Conservation (phyloP, 2,329 filamentous ascomycete species). For the Blastomyces emzantsi region DNA sequence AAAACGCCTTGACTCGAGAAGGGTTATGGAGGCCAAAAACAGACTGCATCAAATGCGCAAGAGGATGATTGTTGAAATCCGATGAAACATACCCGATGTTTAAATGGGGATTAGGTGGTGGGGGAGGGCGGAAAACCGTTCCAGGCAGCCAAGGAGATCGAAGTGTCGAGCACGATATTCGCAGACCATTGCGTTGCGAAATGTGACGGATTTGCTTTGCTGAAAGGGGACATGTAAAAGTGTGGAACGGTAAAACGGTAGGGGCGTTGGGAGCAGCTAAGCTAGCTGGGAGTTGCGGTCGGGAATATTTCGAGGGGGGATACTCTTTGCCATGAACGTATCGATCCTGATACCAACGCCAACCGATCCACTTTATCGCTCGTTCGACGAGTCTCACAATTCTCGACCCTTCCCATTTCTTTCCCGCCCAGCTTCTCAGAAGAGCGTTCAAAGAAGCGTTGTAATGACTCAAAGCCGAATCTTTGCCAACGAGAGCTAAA, state of each 20-base stretch:
- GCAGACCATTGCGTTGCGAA: constrained; percentile 85
- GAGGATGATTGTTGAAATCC: constrained; percentile 96
- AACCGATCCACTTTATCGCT: constrained; percentile 64
- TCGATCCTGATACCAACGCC: constrained; percentile 81
- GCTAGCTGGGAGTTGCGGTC: constrained; percentile 62
- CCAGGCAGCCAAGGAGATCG: constrained; percentile 75
- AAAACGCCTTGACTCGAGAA: constrained; percentile 68
- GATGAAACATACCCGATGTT: constrained; percentile 95
- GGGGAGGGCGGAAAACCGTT: constrained; percentile 74
- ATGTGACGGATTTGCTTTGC: constrained; percentile 89
- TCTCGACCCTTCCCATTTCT: constrained; percentile 81
- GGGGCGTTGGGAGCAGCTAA: constrained; percentile 78
- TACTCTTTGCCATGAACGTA: constrained; percentile 55
- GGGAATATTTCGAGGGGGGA: constrained; percentile 51
- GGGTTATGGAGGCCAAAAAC: constrained; percentile 87
- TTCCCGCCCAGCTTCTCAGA: constrained; percentile 55
- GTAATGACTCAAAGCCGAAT: constrained; percentile 21
- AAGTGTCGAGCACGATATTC: constrained; percentile 85
- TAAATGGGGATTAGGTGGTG: constrained; percentile 71
- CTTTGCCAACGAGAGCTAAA: constrained; percentile 32
- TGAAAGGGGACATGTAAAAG: constrained; percentile 88
- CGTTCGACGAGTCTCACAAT: constrained; percentile 78
- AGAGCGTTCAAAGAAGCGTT: constrained; percentile 28
- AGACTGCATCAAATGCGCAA: constrained; percentile 97
- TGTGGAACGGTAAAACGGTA: constrained; percentile 93